Percentiles rank a stretch among this genome's conserved stretches.
These are phyloP conservation scores for Stentor roeselii DNA, from an alignment of 73 alveolate genomes.

Conservation along the genomic window DNA sequence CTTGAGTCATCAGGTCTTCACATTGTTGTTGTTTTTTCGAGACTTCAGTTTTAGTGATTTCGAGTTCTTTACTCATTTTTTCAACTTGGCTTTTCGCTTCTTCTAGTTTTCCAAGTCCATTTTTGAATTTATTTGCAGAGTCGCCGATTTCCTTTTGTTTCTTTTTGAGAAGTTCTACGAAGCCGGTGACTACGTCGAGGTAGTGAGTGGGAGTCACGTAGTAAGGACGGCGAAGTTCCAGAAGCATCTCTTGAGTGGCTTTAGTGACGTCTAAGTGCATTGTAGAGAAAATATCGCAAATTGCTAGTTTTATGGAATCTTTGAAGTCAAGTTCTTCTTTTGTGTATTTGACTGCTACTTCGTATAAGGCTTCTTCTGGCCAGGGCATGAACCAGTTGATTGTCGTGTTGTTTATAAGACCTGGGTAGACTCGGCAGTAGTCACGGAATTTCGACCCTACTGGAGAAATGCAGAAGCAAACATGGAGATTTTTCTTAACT, in stretches of 20 bases:
- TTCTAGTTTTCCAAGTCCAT: conserved; percentile 98
- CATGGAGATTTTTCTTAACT: conserved; percentile 96
- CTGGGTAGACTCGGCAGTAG: conserved; percentile 93
- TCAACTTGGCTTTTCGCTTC: conserved; percentile 96
- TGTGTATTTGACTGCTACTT: conserved; percentile 93
- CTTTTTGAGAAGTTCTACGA: conserved; percentile 68
- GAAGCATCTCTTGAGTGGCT: conserved; percentile 25
- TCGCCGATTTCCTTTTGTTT: conserved; percentile 88
- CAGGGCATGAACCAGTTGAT: conserved; percentile 98
- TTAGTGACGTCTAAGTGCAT: conserved; percentile 63
- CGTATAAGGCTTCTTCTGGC: conserved; percentile 99
- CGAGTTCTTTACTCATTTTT: conserved; percentile 93
- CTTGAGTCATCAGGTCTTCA: conserved; percentile 92
- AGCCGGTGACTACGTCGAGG: conserved; percentile 95
- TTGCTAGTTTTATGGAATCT: conserved; percentile 28
- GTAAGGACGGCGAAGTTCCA: conserved; percentile 95
- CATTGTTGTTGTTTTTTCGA: conserved; percentile 86
- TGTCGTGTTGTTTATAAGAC: conserved; percentile 98
- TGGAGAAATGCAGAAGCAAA: conserved; percentile 96
- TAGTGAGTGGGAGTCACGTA: conserved; percentile 99
- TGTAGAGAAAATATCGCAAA: conserved; percentile 57
- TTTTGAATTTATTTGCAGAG: conserved; percentile 91
- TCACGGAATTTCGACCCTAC: conserved; percentile 98
- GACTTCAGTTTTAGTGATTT: conserved; percentile 89
- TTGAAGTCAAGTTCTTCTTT: conserved; percentile 29